These are phyloP conservation scores for Microbotryum scabiosae DNA, from an alignment of 1,284 basidiomycete genomes.

Conservation along the genomic window DNA sequence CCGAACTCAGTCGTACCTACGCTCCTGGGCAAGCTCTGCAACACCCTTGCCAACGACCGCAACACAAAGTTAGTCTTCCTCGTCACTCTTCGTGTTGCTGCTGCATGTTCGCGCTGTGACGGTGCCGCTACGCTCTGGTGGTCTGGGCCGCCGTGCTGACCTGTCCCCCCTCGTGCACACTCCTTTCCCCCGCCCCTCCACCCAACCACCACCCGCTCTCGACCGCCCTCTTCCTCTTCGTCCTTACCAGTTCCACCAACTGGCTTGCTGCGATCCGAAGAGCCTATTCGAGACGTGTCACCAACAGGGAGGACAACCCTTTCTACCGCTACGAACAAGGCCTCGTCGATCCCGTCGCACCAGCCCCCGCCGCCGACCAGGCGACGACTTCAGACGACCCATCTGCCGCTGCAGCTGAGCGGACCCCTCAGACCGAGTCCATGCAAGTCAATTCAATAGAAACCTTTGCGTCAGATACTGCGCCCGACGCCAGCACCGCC, in stretches of 20 bases:
- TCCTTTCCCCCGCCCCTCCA: not conserved
- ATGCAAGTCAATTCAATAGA: not conserved
- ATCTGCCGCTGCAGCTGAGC: constrained; percentile 9
- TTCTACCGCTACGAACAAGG: constrained; percentile 12
- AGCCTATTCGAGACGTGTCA: constrained; percentile 20
- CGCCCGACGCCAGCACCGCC: constrained; percentile 36
- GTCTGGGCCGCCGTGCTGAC: not conserved
- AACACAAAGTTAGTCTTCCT: constrained; percentile 20
- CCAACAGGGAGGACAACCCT: constrained; percentile 16
- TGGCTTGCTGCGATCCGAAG: constrained; percentile 25
- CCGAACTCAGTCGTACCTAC: constrained; percentile 6
- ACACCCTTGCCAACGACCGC: constrained; percentile 29
- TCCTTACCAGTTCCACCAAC: constrained; percentile 13
- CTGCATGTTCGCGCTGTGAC: not conserved
- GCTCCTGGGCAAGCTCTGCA: constrained; percentile 22
- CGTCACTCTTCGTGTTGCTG: not conserved
- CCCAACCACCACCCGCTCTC: not conserved
- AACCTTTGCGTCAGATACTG: not conserved
- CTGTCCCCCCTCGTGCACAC: not conserved
- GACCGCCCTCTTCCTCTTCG: not conserved
- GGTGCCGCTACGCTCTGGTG: not conserved
- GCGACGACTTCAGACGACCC: not conserved
- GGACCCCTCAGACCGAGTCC: not conserved
- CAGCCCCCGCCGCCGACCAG: too few species aligned
- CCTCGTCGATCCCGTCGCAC: too few species aligned